Conservation (phyloP, 163 green algal genomes). For the Coccomyxa subellipsoidea region DNA sequence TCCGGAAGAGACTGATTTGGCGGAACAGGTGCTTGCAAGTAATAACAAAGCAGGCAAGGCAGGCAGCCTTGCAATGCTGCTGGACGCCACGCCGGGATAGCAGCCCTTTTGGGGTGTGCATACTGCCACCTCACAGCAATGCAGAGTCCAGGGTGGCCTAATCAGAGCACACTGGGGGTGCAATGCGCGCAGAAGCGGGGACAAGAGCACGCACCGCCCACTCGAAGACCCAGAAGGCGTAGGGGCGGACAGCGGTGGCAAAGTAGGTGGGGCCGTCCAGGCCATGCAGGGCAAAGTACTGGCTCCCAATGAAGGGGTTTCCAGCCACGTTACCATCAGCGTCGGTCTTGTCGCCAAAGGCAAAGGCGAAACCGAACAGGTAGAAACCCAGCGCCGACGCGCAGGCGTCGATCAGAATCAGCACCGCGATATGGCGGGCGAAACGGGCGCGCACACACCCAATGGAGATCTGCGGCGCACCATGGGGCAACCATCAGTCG, state of each 20-base stretch:
- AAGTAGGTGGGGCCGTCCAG: conserved; percentile 24
- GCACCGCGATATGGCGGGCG: conserved; percentile 68
- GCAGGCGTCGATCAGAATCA: conserved; percentile 65
- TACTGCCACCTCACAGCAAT: too few relatives aligned
- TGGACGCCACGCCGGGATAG: too few relatives aligned
- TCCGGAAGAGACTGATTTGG: background rate
- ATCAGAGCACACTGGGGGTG: too few relatives aligned
- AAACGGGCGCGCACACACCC: conserved; percentile 61
- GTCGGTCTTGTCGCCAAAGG: conserved; percentile 24
- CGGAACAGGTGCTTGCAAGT: background rate
- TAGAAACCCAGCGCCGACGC: conserved; percentile 52
- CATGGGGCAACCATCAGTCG: background rate
- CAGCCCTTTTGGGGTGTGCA: too few relatives aligned
- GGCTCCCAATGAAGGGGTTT: conserved; percentile 57
- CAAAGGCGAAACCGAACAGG: conserved; percentile 55
- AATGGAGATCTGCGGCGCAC: conserved; percentile 47
- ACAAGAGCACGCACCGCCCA: conserved; percentile 54
- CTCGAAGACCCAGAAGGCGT: conserved; percentile 74
- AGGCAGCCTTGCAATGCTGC: background rate
- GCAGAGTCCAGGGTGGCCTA: too few relatives aligned
- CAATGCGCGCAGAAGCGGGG: too few relatives aligned
- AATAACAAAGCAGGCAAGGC: background rate
- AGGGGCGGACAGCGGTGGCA: conserved; percentile 25
- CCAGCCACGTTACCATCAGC: background rate
- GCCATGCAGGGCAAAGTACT: conserved; percentile 52